Evolutionary conservation across 352 stramenopile species (phyloP), one percentile per base, ranked within the genome.

Genomic region (Globisporangium abappressorium): DNA sequence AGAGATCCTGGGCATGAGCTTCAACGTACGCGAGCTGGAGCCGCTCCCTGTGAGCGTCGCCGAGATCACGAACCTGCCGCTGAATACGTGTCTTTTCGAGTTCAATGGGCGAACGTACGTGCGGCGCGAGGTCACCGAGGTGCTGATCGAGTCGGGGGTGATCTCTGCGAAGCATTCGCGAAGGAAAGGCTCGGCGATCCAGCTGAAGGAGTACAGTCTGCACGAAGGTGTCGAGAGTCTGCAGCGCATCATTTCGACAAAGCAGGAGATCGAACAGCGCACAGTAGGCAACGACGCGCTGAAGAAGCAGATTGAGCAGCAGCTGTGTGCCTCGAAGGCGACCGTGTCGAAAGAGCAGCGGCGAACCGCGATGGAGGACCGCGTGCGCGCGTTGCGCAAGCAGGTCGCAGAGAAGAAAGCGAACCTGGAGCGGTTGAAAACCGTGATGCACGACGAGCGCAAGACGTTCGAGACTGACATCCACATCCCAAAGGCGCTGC

Each of bases 11-110:
- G 73, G 68, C 64, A 64, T 91, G 34, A 79, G 70, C 54, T 91
- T 92, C 73, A 87, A 75, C 18, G 74, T 92, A 49, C 76, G 76
- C 53, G 85, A 94, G 60, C 79, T 94, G 3, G 83, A 91, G 65
- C 79, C 81, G 58, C 75, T 94, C 22, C 85, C 85, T 2, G 76
- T 90, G 57, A 65, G 61, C 4, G 64, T 94, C 6, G 70, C 80
- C 7, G 85, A 94, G 49, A 70, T 91, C 57, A 72, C 74, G 26
- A 94, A 89, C 54, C 66, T 94, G 38, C 85, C 85, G n/a, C 65
- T 94, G 57, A 94, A 94, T 58, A 92, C 85, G 61, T 92, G 84
- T 62, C 73, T 94, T 12, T 89, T 94, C 15, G 85, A 94, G 70
- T 91, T 94, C 63, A 80, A 78, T 24, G 79, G 81, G 12, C 76